phyloP scores from a whole-genome alignment of 371 early-diverging fungal genomes.

The Lichtheimia ramosa region DNA sequence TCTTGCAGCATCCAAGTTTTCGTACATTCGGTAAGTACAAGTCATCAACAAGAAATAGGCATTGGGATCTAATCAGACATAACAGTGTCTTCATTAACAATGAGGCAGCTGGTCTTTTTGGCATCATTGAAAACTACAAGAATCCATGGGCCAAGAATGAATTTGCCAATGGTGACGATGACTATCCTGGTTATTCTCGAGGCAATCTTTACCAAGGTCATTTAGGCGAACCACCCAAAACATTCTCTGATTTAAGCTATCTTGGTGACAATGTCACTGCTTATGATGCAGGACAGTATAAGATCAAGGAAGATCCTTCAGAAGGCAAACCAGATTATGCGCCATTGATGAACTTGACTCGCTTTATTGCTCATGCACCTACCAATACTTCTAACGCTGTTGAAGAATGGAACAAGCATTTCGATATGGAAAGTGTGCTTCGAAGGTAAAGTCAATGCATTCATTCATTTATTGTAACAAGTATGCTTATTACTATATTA shows the following conservation, averaged over 20 bases:
- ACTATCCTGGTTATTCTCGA: conserved; percentile 1
- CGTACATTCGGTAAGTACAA: conserved; percentile 11
- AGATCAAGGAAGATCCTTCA: conserved; percentile 16
- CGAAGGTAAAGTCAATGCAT: conserved; percentile 16
- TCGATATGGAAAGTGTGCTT: conserved; percentile 26
- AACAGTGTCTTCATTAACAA: conserved; percentile 26
- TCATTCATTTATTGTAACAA: background rate
- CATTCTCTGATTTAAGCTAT: conserved; percentile 16
- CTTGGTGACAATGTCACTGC: conserved; percentile 19
- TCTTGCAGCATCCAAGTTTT: conserved; percentile 13
- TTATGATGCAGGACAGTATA: conserved; percentile 17
- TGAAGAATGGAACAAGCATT: conserved; percentile 20
- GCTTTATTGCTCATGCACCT: conserved; percentile 20
- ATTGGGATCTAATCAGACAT: background rate
- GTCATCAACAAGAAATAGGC: background rate
- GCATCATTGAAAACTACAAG: conserved; percentile 19
- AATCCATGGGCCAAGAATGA: conserved; percentile 23
- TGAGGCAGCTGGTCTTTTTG: conserved; percentile 20
- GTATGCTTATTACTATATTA: background rate
- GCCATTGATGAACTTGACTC: conserved; percentile 19
- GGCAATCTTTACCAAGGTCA: conserved; percentile 22
- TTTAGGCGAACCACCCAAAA: background rate
- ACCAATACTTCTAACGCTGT: conserved; percentile 5
- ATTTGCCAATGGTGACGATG: conserved; percentile 16
- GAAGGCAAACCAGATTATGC: conserved; percentile 10